Evolutionary conservation across 768 basidiomycete species (phyloP).

Genomic region (Macrolepiota dolichaula): DNA sequence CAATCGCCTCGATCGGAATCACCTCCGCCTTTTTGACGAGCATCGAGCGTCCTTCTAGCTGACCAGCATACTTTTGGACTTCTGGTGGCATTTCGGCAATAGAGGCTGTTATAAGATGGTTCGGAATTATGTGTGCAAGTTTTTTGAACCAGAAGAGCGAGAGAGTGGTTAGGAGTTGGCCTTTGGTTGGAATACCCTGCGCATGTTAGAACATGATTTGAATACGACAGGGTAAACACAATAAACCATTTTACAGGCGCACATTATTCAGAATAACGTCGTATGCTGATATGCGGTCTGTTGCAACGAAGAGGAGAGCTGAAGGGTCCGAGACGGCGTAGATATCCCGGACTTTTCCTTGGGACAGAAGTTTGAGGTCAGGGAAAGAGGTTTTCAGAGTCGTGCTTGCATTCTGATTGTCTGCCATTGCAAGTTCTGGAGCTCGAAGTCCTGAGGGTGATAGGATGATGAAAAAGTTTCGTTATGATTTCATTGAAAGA

Average conservation of each 20-base stretch:
- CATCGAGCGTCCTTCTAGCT: slow-evolving; percentile 85
- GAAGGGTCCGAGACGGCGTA: slow-evolving; percentile 72
- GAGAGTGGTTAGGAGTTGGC: slow-evolving; percentile 82
- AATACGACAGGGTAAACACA: not conserved
- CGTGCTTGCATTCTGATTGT: not conserved
- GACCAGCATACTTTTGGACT: slow-evolving; percentile 67
- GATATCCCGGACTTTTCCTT: slow-evolving; percentile 96
- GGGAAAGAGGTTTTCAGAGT: slow-evolving; percentile 31
- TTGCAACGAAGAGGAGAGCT: slow-evolving; percentile 87
- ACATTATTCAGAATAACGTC: slow-evolving; percentile 95
- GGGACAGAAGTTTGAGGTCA: slow-evolving; percentile 67
- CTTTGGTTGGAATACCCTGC: slow-evolving; percentile 94
- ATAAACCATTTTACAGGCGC: slow-evolving; percentile 25
- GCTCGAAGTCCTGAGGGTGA: not conserved
- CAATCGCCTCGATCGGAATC: slow-evolving; percentile 91
- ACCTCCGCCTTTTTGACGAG: slow-evolving; percentile 88
- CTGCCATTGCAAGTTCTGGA: not conserved
- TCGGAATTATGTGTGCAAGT: slow-evolving; percentile 75
- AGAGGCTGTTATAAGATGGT: slow-evolving; percentile 81
- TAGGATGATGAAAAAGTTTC: not conserved
- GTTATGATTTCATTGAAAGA: not conserved
- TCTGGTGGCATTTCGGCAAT: slow-evolving; percentile 82
- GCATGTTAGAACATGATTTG: not conserved
- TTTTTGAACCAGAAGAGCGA: slow-evolving; percentile 96
- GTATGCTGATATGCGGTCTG: slow-evolving; percentile 95